A percentile compares a stretch with the other conserved stretches of the same genome.
Conservation (phyloP, 1,284 basidiomycete species). For the Fomes fomentarius region DNA sequence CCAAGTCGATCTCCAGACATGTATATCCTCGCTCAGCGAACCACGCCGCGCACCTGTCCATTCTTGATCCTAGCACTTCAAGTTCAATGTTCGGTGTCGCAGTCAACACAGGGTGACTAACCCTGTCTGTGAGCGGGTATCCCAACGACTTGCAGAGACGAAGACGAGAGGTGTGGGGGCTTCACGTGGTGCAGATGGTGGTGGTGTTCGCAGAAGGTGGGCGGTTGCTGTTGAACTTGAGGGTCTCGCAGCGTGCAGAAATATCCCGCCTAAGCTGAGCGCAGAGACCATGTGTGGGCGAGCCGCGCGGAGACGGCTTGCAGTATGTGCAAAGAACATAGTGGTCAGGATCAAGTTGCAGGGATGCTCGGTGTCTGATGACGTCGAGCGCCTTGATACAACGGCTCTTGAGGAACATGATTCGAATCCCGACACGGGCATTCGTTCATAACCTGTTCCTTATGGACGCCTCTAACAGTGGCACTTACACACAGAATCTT, state of each 20-base stretch:
- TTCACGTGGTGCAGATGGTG: constrained; percentile 45
- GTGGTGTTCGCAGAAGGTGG: constrained; percentile 40
- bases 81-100: not conserved
- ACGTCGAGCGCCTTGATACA: no score
- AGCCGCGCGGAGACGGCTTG: not conserved
- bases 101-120: constrained; percentile 1
- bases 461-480: no score
- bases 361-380: no score
- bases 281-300: constrained; percentile 9
- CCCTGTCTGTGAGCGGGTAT: constrained; percentile 19
- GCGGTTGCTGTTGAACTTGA: constrained; percentile 11
- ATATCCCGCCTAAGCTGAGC: constrained; percentile 14
- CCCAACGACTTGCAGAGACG: constrained; percentile 27
- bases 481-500: no score
- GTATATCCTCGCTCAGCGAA: constrained; percentile 64
- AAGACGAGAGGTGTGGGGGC: constrained; percentile 54
- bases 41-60: constrained; percentile 45
- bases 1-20: constrained; percentile 57
- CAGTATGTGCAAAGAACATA: not conserved
- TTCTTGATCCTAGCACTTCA: constrained; percentile 28
- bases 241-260: constrained; percentile 8
- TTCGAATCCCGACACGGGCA: no score
- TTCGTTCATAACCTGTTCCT: no score
- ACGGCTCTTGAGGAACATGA: no score
- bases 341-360: not conserved